These are phyloP conservation scores for Cardamine chenopodiifolia DNA, from an alignment of 345 rosid species.

Conservation along the genomic window DNA sequence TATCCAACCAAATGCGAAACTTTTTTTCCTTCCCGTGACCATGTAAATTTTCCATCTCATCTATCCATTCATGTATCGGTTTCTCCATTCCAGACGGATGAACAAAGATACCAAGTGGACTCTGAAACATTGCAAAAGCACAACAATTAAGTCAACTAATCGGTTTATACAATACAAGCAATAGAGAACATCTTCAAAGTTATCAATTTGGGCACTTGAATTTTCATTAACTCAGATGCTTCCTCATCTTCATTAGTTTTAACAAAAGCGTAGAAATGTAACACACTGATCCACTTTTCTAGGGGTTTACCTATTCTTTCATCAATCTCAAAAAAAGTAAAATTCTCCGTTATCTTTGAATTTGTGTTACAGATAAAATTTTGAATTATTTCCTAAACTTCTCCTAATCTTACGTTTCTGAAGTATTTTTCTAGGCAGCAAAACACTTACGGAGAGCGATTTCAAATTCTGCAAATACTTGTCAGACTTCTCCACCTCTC, in stretches of 20 bases:
- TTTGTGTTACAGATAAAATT: too few species aligned
- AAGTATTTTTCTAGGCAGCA: background rate
- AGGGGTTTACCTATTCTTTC: background rate
- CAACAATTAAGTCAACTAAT: background rate
- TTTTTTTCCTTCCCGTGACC: conserved; percentile 62
- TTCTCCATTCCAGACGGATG: conserved; percentile 79
- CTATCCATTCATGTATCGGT: conserved; percentile 57
- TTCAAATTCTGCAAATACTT: conserved; percentile 57
- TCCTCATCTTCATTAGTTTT: conserved; percentile 5
- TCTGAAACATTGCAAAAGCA: conserved; percentile 50
- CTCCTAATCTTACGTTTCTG: background rate
- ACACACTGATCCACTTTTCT: background rate
- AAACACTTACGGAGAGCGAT: conserved; percentile 63
- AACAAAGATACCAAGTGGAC: conserved; percentile 55
- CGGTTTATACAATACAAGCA: background rate
- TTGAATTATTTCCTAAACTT: too few species aligned
- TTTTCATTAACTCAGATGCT: background rate
- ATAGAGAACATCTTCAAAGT: background rate
- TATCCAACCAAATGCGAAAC: conserved; percentile 73
- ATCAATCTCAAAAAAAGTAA: background rate
- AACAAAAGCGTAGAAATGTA: background rate
- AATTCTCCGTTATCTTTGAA: background rate
- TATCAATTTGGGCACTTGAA: background rate
- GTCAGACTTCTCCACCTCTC: conserved; percentile 71
- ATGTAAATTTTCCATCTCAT: conserved; percentile 48